Evolutionary conservation across 2,329 filamentous ascomycete genomes (phyloP).

Genomic region (Chaetomium strumarium): DNA sequence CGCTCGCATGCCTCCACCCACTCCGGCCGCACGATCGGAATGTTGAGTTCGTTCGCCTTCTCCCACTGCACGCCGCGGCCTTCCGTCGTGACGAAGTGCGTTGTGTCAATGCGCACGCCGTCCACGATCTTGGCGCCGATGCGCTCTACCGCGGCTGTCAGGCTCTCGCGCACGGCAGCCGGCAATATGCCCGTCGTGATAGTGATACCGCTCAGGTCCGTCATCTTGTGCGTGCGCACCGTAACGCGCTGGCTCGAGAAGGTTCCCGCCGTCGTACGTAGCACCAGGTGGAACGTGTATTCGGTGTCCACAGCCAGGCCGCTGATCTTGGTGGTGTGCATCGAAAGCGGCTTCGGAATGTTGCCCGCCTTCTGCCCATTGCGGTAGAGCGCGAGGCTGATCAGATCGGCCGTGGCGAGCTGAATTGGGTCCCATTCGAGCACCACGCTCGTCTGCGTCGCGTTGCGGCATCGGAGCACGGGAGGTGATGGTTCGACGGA

Average conservation of each 20-base stretch:
- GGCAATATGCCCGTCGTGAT: constrained; percentile 87
- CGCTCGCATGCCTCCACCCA: constrained; percentile 97
- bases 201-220: constrained; percentile 89
- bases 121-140: constrained; percentile 93
- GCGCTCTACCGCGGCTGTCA: constrained; percentile 70
- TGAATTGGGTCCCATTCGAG: constrained; percentile 97
- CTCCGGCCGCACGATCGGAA: constrained; percentile 91
- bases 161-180: constrained; percentile 61
- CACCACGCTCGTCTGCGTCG: constrained; percentile 96
- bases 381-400: constrained; percentile 84
- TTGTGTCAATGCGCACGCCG: constrained; percentile 89
- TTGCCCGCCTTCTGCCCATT: constrained; percentile 96
- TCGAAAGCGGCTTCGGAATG: constrained; percentile 80
- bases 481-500: constrained; percentile 70
- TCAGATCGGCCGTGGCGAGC: constrained; percentile 84
- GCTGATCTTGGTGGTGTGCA: constrained; percentile 93
- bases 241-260: constrained; percentile 75
- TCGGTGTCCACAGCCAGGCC: constrained; percentile 94
- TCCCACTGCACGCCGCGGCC: constrained; percentile 88
- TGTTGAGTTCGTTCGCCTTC: constrained; percentile 95
- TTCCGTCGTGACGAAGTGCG: constrained; percentile 96
- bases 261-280: constrained; percentile 86
- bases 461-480: constrained; percentile 85
- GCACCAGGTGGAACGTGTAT: constrained; percentile 88
- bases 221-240: constrained; percentile 97